Evolutionary conservation across 805 yeast species (phyloP).

Genomic region (Suhomyces pyralidae): DNA sequence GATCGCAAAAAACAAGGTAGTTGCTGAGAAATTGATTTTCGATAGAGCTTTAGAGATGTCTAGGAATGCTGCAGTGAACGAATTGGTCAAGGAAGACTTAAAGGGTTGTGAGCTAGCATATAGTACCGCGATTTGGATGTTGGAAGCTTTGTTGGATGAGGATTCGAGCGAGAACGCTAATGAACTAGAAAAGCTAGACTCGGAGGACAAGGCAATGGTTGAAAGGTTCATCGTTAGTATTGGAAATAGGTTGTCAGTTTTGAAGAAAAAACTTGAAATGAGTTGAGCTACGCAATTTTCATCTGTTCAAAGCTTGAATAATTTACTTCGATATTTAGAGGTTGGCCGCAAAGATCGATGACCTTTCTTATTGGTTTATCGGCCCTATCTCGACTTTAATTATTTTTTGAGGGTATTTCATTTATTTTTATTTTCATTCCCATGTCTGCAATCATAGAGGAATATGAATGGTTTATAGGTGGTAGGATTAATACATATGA

Average conservation of each 20-base stretch:
- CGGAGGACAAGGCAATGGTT: conserved; percentile 70
- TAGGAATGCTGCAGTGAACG: conserved; percentile 86
- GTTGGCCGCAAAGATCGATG: not conserved
- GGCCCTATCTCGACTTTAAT: not conserved
- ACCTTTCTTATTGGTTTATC: not conserved
- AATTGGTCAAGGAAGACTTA: conserved; percentile 69
- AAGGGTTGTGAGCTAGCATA: conserved; percentile 82
- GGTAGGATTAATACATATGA: conserved; percentile 1
- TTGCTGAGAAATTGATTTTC: conserved; percentile 83
- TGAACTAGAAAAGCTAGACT: conserved; percentile 51
- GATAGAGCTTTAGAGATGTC: conserved; percentile 94
- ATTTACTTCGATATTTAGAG: not conserved
- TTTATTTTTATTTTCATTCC: not conserved
- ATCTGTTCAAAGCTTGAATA: not conserved
- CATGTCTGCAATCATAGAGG: not conserved
- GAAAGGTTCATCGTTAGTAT: conserved; percentile 81
- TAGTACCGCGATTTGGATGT: conserved; percentile 93
- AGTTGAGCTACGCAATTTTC: not conserved
- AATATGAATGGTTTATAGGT: not conserved
- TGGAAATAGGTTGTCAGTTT: conserved; percentile 70
- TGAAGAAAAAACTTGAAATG: conserved; percentile 53
- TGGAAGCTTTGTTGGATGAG: conserved; percentile 74
- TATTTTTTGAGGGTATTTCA: not conserved
- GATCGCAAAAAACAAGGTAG: conserved; percentile 25
- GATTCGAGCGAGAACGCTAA: conserved; percentile 15